phyloP scores from a whole-genome alignment of 495 filamentous ascomycete species.

The Neurospora africana region DNA sequence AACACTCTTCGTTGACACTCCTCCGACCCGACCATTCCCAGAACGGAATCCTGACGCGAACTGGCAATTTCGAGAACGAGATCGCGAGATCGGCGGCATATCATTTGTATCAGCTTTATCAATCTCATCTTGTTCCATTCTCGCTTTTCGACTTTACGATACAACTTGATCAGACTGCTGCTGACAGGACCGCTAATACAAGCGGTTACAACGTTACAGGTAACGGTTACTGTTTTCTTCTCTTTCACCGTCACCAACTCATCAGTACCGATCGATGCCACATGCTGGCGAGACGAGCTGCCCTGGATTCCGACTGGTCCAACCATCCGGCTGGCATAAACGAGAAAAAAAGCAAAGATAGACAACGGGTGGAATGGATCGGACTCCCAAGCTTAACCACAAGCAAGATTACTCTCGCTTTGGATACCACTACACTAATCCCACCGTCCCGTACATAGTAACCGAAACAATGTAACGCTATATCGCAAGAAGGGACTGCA shows the following conservation, averaged over 20 bases:
- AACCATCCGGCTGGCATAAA: not conserved
- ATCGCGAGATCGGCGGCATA: not conserved
- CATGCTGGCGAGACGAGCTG: not conserved
- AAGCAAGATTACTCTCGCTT: not conserved
- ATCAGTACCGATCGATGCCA: not conserved
- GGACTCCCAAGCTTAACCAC: not conserved
- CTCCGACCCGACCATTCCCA: not conserved
- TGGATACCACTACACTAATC: not conserved
- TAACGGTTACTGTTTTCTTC: not conserved
- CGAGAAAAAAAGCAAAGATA: not conserved
- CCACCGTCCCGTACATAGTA: not conserved
- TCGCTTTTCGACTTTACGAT: not conserved
- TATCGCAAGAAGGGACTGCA: not conserved
- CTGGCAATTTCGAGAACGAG: not conserved
- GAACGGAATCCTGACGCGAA: not conserved
- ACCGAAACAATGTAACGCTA: not conserved
- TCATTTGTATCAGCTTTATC: not conserved
- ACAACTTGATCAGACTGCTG: not conserved
- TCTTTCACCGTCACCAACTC: not conserved
- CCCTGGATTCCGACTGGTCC: not conserved
- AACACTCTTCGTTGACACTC: not conserved
- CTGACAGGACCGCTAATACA: not conserved
- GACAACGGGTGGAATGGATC: not conserved
- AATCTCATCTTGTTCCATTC: not conserved
- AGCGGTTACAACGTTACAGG: not conserved